Evolutionary conservation across 2,329 filamentous ascomycete genomes (phyloP).

Genomic region (Colletotrichum higginsianum): DNA sequence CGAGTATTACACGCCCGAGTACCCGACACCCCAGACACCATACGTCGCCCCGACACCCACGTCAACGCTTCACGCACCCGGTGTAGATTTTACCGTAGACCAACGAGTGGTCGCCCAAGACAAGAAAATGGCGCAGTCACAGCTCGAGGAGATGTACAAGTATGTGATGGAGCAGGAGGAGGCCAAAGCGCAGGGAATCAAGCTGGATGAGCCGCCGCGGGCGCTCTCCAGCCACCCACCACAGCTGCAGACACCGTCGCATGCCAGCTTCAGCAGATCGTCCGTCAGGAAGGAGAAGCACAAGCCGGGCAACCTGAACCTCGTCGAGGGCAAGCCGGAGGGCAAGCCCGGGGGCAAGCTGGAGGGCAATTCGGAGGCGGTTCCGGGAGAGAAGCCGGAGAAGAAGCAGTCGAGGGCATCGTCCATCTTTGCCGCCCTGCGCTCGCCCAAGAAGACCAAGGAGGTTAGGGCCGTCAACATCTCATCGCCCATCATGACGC

Average conservation of each 20-base stretch:
- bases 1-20: slow-evolving; percentile 51
- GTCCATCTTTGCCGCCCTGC: slow-evolving; percentile 73
- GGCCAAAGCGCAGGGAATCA: slow-evolving; percentile 71
- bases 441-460: slow-evolving; percentile 71
- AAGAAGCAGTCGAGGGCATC: slow-evolving; percentile 69
- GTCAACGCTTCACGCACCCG: slow-evolving; percentile 66
- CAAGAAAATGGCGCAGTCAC: slow-evolving; percentile 80
- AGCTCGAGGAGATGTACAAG: slow-evolving; percentile 92
- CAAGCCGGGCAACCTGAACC: slow-evolving; percentile 67
- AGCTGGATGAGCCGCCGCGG: slow-evolving; percentile 59
- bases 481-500: slow-evolving; percentile 77
- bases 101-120: slow-evolving; percentile 82
- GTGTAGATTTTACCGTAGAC: slow-evolving; percentile 81
- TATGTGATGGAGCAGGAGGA: slow-evolving; percentile 92
- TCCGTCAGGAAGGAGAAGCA: slow-evolving; percentile 60
- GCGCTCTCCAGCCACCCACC: slow-evolving; percentile 49
- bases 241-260: slow-evolving; percentile 47
- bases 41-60: slow-evolving; percentile 64
- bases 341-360: slow-evolving; percentile 59
- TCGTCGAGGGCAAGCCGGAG: slow-evolving; percentile 60
- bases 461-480: slow-evolving; percentile 69
- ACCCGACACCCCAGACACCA: slow-evolving; percentile 49
- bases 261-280: slow-evolving; percentile 50
- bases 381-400: slow-evolving; percentile 58
- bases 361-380: slow-evolving; percentile 58